These are phyloP conservation scores for Zygoascus hellenicus DNA, from an alignment of 1,139 yeast genomes.

Conservation along the genomic window DNA sequence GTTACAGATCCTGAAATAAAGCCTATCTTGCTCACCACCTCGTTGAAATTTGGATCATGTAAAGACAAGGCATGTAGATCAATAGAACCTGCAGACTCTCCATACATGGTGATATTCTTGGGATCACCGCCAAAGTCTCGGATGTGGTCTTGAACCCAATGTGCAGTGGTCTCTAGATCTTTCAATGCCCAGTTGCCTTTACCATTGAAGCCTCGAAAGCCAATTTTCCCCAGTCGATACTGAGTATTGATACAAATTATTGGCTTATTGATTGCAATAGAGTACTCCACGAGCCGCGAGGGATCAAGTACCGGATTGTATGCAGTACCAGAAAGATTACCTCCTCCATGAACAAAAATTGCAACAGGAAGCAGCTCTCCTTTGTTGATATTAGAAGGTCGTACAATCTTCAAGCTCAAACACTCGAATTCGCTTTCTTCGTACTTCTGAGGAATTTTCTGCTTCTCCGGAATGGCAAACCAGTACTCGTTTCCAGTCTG, in stretches of 20 bases:
- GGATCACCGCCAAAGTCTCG: slow-evolving; percentile 38
- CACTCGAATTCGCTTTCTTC: slow-evolving; percentile 12
- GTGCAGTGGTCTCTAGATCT: slow-evolving; percentile 1
- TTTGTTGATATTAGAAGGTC: background rate
- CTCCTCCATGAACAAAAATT: slow-evolving; percentile 14
- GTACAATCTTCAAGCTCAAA: slow-evolving; percentile 11
- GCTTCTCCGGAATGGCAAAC: slow-evolving; percentile 2
- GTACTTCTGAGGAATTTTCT: background rate
- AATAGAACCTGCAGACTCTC: slow-evolving; percentile 38
- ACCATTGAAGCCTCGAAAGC: slow-evolving; percentile 15
- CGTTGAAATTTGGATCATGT: slow-evolving; percentile 3
- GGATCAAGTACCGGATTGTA: slow-evolving; percentile 9
- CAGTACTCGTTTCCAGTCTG: slow-evolving; percentile 3
- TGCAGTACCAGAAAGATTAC: slow-evolving; percentile 10
- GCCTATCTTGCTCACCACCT: slow-evolving; percentile 1
- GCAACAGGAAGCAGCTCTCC: slow-evolving; percentile 10
- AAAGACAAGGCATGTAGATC: slow-evolving; percentile 4
- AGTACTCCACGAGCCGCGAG: slow-evolving; percentile 2
- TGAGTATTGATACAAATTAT: slow-evolving; percentile 8
- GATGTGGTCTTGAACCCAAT: slow-evolving; percentile 36
- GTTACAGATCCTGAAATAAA: slow-evolving; percentile 1
- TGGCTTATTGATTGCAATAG: slow-evolving; percentile 8
- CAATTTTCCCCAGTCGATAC: slow-evolving; percentile 12
- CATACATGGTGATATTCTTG: slow-evolving; percentile 33
- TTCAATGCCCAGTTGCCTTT: slow-evolving; percentile 6